phyloP scores from a whole-genome alignment of 129 eudicot species.

The Pittosporum tobira region DNA sequence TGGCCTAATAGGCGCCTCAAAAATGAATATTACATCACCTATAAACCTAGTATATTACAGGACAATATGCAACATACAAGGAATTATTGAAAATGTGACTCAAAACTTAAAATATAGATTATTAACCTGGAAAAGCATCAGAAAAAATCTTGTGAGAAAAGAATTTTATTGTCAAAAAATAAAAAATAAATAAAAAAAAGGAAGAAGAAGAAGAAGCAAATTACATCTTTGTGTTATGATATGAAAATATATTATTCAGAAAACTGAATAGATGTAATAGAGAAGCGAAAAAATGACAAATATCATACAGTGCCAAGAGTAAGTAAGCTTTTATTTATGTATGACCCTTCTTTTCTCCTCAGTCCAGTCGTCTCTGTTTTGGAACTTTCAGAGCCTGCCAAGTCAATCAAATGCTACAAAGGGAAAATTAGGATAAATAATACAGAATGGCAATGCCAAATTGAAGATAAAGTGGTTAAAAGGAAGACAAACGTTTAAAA shows the following conservation, averaged over 20 bases:
- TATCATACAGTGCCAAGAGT: constrained; percentile 82
- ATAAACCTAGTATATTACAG: background rate
- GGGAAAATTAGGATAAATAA: constrained; percentile 12
- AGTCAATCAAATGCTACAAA: constrained; percentile 77
- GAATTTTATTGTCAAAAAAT: background rate
- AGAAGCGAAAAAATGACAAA: constrained; percentile 6
- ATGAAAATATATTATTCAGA: background rate
- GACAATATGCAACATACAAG: background rate
- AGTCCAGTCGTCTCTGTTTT: constrained; percentile 76
- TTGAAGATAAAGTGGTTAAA: background rate
- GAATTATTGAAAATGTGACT: background rate
- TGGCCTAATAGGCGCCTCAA: background rate
- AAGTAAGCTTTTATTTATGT: constrained; percentile 78
- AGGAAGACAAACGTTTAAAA: background rate
- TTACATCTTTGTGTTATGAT: background rate
- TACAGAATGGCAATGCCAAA: background rate
- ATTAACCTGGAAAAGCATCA: background rate
- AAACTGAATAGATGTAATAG: background rate
- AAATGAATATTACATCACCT: background rate
- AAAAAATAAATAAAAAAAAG: background rate
- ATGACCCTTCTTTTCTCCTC: constrained; percentile 87
- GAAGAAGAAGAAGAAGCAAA: background rate
- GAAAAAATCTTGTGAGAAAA: background rate
- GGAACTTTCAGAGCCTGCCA: constrained; percentile 87
- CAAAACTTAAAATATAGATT: background rate